Evolutionary conservation across 2,329 filamentous ascomycete species (phyloP), one percentile per base, ranked within the genome.

Genomic region (Teratosphaeria viscida): DNA sequence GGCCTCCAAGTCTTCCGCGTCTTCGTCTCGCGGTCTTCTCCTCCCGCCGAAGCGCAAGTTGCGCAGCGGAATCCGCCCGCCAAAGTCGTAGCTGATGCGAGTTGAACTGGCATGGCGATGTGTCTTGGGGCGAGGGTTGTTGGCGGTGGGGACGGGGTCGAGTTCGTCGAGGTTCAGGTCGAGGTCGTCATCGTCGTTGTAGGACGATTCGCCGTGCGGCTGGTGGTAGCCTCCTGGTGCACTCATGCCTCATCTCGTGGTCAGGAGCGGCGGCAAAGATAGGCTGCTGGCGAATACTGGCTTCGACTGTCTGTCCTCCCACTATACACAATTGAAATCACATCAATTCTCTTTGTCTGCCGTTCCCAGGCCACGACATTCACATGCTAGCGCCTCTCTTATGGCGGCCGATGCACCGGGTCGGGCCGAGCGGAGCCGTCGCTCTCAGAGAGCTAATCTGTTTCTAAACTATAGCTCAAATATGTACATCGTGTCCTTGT

Each of bases 101-200:
- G 54, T 61, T 55, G 57, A 59, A 52, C 12, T 57, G 43, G 62
- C 53, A 8, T 49, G 43, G 23, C 43, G 43, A 59, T 67, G 19
- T 67, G 67, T 26, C 19, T n/a, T 16, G n/a, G 43, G n/a, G n/a
- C 19, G 43, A 4, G 43, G 16, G 11, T 47, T 26, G 23, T 16
- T n/a, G 12, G 56, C 7, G 2, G 26, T 54, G 23, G 23, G 23
- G 4, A 47, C 52, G 3, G 89, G 88, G 71, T 92, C 88, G 65
- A 94, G 85, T 78, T 92, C 89, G 69, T 90, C 82, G 66, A 90
- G 81, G 68, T 92, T 87, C 68, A 94, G 79, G 63, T 89, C 86
- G 16, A 54, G 26, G 72, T 92, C 88, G 71, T 66, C 64, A 53
- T 69, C 61, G 60, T 85, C 79, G 68, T 78, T 75, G 62, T 81